A percentile compares a stretch with the other conserved stretches of the same genome.
Evolutionary conservation across 2,329 filamentous ascomycete genomes (phyloP).

Genomic region (Cordyceps cicadae): DNA sequence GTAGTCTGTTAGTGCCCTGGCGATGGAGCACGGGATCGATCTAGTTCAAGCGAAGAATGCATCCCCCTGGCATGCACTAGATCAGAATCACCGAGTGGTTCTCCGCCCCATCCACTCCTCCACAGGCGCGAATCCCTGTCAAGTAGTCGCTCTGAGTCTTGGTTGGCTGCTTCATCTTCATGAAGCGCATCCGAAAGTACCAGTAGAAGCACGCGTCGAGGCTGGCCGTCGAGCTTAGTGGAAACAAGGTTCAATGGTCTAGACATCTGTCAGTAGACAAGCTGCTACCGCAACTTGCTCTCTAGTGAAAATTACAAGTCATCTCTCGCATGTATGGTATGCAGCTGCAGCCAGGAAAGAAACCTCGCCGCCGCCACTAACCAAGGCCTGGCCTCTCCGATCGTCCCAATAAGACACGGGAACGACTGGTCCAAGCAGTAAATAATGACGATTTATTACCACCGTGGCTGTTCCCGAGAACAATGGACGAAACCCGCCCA

Average conservation of each 20-base stretch:
- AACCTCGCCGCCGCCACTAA: not conserved
- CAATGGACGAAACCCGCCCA: not conserved
- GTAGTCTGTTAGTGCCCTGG: not conserved
- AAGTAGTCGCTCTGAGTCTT: conserved; percentile 2
- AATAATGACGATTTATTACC: not conserved
- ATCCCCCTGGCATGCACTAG: not conserved
- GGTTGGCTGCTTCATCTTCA: conserved; percentile 5
- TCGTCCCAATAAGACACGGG: not conserved
- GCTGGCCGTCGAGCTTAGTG: not conserved
- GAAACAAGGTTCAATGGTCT: not conserved
- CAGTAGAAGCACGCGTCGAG: conserved; percentile 4
- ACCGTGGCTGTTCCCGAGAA: not conserved
- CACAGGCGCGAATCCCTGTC: not conserved
- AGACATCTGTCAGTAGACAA: not conserved
- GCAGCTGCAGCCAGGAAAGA: not conserved
- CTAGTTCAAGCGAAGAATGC: not conserved
- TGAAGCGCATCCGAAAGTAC: not conserved
- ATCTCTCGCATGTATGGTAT: not conserved
- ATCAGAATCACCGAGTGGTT: not conserved
- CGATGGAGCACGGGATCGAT: conserved; percentile 11
- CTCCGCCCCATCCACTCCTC: not conserved
- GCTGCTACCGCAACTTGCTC: no score
- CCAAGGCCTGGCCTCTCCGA: not conserved
- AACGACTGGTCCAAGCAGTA: not conserved
- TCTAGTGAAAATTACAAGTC: not conserved